Base-by-base conservation (phyloP, 495 filamentous ascomycete species). In the Pseudomonodictys pantanalensis region DNA sequence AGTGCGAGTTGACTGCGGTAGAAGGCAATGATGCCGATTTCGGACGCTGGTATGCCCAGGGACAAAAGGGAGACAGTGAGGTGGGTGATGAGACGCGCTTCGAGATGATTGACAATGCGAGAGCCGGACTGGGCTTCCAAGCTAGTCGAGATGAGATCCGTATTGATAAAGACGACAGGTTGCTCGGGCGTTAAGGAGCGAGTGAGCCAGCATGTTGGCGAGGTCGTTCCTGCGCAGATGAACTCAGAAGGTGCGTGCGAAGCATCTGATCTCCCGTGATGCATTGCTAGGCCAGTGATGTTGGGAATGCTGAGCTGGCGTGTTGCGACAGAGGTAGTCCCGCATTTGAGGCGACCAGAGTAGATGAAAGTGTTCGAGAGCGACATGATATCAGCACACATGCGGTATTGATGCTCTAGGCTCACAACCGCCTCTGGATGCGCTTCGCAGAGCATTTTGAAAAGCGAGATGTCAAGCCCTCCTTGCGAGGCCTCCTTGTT, bases 21-120 rank as follows among this genome's bases (percentile, higher is more conserved):
- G 71, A 96, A 89, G n/a, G 93, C 95, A 70, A 98, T 96, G 63
- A 97, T 86, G n/a, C 93, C 93, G 46, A 98, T 92, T 41, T 91
- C 86, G 5, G 75, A 76, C 0, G 87, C 81, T 0, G 87, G 77
- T 15, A 96, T 80, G 26, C 93, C 93, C 7, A 81, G 79, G 0
- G 81, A 77, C 45, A 96, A 78, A 1, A 98, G 81, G 0, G 83
- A 75, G 62, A 89, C 82, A 29, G 96, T 90, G 25, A 97, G 82
- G 68, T 95, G 87, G 0, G 79, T 78, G 39, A 85, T 83, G 30
- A 97, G 78, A 4, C 77, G 79, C 0, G 86, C 88, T 73, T 98
- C 93, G 42, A 80, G 79, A 3, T 84, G 79, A 72, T 98, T 98
- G 50, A 90, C 85, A 62, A 96, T 89, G 39, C 92, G 89, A 60